Conservation (phyloP, 179 eudicot species). For the Gypsophila paniculata region DNA sequence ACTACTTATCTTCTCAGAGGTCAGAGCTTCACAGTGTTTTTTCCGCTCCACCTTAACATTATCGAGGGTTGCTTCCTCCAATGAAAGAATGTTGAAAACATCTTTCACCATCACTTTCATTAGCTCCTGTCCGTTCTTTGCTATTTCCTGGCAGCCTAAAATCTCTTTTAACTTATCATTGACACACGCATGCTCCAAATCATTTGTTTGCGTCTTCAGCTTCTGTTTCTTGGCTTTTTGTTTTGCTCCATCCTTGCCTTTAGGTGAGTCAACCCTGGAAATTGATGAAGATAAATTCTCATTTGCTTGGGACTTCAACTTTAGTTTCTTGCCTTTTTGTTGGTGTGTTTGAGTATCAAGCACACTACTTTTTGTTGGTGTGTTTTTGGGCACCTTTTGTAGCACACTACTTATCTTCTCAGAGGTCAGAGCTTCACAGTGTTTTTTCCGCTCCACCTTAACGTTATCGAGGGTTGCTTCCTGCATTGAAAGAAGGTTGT, state of each 20-base stretch:
- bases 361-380: no score
- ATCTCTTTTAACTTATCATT: slow-evolving; percentile 17
- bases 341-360: slow-evolving; percentile 16
- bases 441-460: slow-evolving; percentile 19
- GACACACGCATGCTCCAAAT: slow-evolving; percentile 9
- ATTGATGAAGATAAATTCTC: no score
- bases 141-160: neutral
- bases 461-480: slow-evolving; percentile 18
- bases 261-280: no score
- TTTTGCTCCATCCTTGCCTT: no score
- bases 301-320: no score
- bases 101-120: slow-evolving; percentile 30
- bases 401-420: slow-evolving; percentile 7
- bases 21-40: neutral
- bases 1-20: neutral
- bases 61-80: no score
- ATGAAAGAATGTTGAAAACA: slow-evolving; percentile 17
- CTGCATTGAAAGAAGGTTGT: slow-evolving; percentile 21
- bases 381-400: slow-evolving; percentile 4
- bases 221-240: no score
- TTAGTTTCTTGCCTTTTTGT: slow-evolving; percentile 31
- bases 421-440: slow-evolving; percentile 6
- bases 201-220: neutral
- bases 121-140: slow-evolving; percentile 23
- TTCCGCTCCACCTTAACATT: neutral